Percentiles rank a stretch among this genome's conserved stretches.
Conservation (phyloP, 108 stramenopile genomes). For the Chaetoceros tenuissimus region DNA sequence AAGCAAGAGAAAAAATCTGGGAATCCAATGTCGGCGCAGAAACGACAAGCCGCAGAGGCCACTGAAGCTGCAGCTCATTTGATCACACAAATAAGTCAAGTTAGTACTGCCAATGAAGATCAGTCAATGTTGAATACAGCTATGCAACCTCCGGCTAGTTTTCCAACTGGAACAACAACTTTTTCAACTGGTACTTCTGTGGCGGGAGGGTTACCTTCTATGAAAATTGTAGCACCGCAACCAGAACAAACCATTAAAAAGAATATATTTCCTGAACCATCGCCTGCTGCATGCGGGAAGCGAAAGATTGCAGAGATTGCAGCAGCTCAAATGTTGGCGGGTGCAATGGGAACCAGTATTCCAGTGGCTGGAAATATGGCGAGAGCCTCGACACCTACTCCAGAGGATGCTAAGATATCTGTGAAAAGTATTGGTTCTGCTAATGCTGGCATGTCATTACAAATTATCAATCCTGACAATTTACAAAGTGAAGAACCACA, state of each 20-base stretch:
- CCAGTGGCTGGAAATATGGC: conserved; percentile 9
- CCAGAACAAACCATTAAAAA: conserved; percentile 30
- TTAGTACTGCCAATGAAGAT: not conserved
- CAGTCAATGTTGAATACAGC: not conserved
- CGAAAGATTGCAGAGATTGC: conserved; percentile 79
- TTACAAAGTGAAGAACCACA: conserved; percentile 34
- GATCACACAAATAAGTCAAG: conserved; percentile 3
- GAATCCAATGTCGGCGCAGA: not conserved
- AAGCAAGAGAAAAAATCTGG: not conserved
- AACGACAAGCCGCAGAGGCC: not conserved
- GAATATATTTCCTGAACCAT: conserved; percentile 72
- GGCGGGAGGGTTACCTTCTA: conserved; percentile 20
- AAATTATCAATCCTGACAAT: conserved; percentile 80
- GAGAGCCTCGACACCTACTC: conserved; percentile 28
- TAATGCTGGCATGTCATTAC: conserved; percentile 44
- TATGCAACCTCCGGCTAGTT: too few species aligned
- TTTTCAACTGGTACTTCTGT: not conserved
- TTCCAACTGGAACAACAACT: too few species aligned
- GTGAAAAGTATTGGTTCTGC: conserved; percentile 2
- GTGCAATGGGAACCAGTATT: conserved; percentile 27
- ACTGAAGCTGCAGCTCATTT: conserved; percentile 11
- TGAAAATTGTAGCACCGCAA: conserved; percentile 62
- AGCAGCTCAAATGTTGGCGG: conserved; percentile 78
- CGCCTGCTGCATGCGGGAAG: conserved; percentile 80
- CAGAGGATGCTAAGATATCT: conserved; percentile 3